phyloP scores from a whole-genome alignment of 768 basidiomycete species.

The Coprinopsis marcescibilis region DNA sequence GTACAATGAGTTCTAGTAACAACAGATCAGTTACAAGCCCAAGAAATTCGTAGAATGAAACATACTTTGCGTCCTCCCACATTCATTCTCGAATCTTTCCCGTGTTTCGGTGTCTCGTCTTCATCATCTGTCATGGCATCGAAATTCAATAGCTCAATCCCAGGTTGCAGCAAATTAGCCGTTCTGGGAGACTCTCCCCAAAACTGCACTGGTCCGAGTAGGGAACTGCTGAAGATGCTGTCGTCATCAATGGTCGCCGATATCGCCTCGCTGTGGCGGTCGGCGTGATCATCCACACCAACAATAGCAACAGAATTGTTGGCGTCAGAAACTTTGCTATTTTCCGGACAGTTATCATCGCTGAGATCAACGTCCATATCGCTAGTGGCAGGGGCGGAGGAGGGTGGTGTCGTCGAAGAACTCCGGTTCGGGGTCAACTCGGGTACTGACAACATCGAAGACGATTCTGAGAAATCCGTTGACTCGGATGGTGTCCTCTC shows the following conservation, averaged over 20 bases:
- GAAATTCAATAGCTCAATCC: constrained; percentile 33
- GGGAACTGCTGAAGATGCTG: constrained; percentile 27
- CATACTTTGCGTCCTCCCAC: constrained; percentile 21
- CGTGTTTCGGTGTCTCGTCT: constrained; percentile 15
- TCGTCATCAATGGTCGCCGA: constrained; percentile 23
- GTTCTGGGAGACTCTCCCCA: constrained; percentile 34
- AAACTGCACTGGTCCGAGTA: constrained; percentile 38
- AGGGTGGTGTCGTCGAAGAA: constrained; percentile 58
- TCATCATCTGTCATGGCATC: constrained; percentile 25
- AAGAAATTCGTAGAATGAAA: constrained; percentile 11
- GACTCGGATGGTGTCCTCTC: constrained; percentile 7
- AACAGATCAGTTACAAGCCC: constrained; percentile 5
- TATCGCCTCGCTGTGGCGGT: constrained; percentile 9
- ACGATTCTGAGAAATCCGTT: constrained; percentile 25
- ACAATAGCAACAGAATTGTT: constrained; percentile 3
- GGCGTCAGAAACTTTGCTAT: constrained; percentile 10
- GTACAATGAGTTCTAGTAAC: constrained; percentile 29
- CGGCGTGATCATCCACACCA: constrained; percentile 18
- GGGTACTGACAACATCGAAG: constrained; percentile 45
- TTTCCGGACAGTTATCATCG: constrained; percentile 14
- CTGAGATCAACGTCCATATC: constrained; percentile 29
- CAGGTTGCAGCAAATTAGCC: constrained; percentile 28
- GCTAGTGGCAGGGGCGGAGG: constrained; percentile 30
- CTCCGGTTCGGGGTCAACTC: constrained; percentile 55
- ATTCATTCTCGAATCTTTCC: constrained; percentile 19